These are phyloP conservation scores for Nissolia schottii DNA, from an alignment of 306 rosid species.

Conservation along the genomic window DNA sequence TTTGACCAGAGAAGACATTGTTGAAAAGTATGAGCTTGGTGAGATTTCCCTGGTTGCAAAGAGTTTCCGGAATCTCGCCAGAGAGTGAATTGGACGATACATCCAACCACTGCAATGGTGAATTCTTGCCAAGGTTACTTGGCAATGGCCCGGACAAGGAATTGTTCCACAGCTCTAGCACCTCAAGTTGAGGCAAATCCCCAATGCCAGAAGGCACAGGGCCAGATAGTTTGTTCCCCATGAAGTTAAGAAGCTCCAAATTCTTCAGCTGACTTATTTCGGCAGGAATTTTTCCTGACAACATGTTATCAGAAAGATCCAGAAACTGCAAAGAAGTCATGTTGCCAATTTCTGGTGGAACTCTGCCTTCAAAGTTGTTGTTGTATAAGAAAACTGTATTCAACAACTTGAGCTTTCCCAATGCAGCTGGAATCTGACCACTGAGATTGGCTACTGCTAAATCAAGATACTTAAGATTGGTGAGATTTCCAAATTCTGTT, in stretches of 20 bases:
- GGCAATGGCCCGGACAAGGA: conserved; percentile 78
- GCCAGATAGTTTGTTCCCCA: conserved; percentile 76
- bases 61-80: conserved; percentile 68
- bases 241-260: conserved; percentile 75
- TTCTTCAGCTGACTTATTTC: conserved; percentile 61
- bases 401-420: conserved; percentile 55
- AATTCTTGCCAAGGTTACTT: conserved; percentile 63
- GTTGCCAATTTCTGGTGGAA: conserved; percentile 54
- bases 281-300: conserved; percentile 69
- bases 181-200: conserved; percentile 50
- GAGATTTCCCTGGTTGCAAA: conserved; percentile 76
- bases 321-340: conserved; percentile 51
- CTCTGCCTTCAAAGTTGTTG: conserved; percentile 62
- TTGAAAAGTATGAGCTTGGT: conserved; percentile 95
- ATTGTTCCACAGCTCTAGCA: conserved; percentile 91
- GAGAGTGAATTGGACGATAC: conserved; percentile 80
- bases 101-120: conserved; percentile 84
- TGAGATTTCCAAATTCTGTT: conserved; percentile 71
- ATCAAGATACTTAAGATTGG: conserved; percentile 80
- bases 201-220: conserved; percentile 65
- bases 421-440: conserved; percentile 64
- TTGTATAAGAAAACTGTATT: conserved; percentile 76
- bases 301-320: conserved; percentile 78
- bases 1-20: conserved; percentile 73
- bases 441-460: conserved; percentile 81